These are phyloP conservation scores for Xylariaceae sp. DNA, from an alignment of 2,329 filamentous ascomycete genomes.

Conservation along the genomic window DNA sequence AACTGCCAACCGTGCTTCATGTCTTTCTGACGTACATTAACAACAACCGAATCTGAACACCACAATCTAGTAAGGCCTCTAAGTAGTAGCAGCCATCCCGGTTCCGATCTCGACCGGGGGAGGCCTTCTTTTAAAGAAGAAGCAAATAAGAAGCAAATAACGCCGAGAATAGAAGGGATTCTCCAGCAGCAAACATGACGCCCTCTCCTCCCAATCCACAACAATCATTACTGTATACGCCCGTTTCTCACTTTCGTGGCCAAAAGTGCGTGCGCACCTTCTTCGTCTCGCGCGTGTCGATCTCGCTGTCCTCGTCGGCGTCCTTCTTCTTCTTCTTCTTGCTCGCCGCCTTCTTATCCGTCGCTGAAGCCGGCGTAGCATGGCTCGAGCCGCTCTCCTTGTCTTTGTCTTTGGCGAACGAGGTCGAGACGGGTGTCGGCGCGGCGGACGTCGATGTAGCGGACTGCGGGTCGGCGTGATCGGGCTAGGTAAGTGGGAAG, in stretches of 20 bases:
- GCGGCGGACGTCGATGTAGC: constrained; percentile 41
- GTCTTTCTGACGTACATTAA: too few species aligned
- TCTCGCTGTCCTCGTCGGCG: constrained; percentile 52
- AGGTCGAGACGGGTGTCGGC: constrained; percentile 51
- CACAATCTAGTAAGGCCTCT: too few species aligned
- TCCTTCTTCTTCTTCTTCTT: constrained; percentile 48
- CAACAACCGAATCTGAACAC: too few species aligned
- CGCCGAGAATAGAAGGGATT: neutral
- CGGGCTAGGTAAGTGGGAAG: constrained; percentile 28
- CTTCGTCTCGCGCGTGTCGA: constrained; percentile 47
- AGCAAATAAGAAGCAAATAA: neutral
- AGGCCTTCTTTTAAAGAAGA: too few species aligned
- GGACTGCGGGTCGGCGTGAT: constrained; percentile 42
- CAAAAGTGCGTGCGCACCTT: constrained; percentile 56
- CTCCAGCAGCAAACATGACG: neutral
- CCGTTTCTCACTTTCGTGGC: constrained; percentile 40
- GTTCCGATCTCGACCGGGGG: too few species aligned
- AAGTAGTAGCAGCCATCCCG: too few species aligned
- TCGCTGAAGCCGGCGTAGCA: constrained; percentile 51
- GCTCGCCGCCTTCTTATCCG: constrained; percentile 37
- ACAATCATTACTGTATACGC: too few species aligned
- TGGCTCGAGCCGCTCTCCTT: constrained; percentile 43
- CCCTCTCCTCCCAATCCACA: neutral
- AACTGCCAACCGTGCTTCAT: too few species aligned
- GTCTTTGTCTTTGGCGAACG: constrained; percentile 41